Evolutionary conservation across 2,329 filamentous ascomycete species (phyloP), one percentile per base, ranked within the genome.

Genomic region (Uncinocarpus reesii): DNA sequence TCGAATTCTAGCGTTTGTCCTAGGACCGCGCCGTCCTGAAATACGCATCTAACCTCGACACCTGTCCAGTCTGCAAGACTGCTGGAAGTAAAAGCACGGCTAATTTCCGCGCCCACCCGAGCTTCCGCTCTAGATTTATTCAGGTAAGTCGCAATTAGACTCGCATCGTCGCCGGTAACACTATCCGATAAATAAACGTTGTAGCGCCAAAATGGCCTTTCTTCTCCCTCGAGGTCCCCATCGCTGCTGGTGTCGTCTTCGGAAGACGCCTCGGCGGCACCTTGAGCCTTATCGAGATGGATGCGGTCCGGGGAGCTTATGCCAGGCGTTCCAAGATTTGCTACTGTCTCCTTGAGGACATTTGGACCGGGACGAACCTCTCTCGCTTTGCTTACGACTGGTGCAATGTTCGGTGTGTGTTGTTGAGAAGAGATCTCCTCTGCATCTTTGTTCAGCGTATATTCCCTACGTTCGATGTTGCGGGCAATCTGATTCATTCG

Each of bases 41-140:
- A 26, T 2, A 37, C 37, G 23, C 16, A 42, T 42, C 37, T 36
- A 7, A 52, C 31, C 34, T 53, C 46, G 32, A 53, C 11, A 3
- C 38, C 23, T 5, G 36, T 47, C 4, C 26, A 42, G 18, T 51
- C 52, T 26, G 47, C 36, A 2, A 53, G 28, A 16, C 20, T 35
- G 26, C 47, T 24, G 32, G 41, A 45, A 21, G 18, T 16, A 35
- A 34, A 35, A 35, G n/a, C 11, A 7, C 35, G 11, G 7, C 15
- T 21, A 8, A 53, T 48, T 18, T 49, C 44, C 5, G 18, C 21
- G 11, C 40, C 5, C 15, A 53, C 18, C 2, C 28, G 29, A 8
- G 31, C 47, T 43, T 53, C 49, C n/a, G 52, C 52, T 24, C 40
- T 48, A 2, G 2, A 28, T 24, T 37, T 49, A n/a, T 24, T 52